Evolutionary conservation across 2,329 filamentous ascomycete species (phyloP).

Genomic region (Dothistroma pini): DNA sequence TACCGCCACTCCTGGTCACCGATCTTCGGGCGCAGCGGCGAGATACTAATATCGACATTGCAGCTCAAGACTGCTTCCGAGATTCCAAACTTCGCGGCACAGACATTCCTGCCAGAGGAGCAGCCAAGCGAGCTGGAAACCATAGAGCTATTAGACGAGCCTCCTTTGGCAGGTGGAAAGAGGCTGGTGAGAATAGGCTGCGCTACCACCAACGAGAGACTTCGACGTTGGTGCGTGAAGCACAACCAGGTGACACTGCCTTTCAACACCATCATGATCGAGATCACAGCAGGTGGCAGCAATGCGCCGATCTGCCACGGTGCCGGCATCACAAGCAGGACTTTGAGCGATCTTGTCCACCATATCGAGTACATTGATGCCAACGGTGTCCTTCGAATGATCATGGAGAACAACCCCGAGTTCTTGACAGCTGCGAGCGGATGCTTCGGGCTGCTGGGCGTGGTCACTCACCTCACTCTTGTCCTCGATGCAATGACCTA

Average conservation of each 20-base stretch:
- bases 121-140: conserved; percentile 9
- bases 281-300: conserved; percentile 14
- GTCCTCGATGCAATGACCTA: conserved; percentile 49
- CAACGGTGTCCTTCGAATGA: conserved; percentile 10
- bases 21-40: conserved; percentile 10
- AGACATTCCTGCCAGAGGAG: conserved; percentile 6
- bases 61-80: conserved; percentile 10
- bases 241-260: conserved; percentile 13
- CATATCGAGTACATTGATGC: conserved; percentile 14
- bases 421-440: conserved; percentile 11
- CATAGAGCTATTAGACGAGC: conserved; percentile 10
- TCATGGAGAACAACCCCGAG: conserved; percentile 10
- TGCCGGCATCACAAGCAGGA: conserved; percentile 11
- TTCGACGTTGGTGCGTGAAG: conserved; percentile 14
- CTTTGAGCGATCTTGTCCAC: conserved; percentile 13
- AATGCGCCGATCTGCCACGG: conserved; percentile 16
- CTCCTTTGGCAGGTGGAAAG: conserved; percentile 7
- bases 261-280: conserved; percentile 14
- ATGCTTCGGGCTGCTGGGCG: conserved; percentile 47
- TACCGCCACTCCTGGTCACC: conserved; percentile 14
- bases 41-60: conserved; percentile 12
- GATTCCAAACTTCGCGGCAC: conserved; percentile 8
- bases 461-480: conserved; percentile 50
- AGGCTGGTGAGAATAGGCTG: conserved; percentile 11
- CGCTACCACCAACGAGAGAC: conserved; percentile 14